Conservation (phyloP, 1,139 yeast genomes). For the Geotrichum phurueaensis region DNA sequence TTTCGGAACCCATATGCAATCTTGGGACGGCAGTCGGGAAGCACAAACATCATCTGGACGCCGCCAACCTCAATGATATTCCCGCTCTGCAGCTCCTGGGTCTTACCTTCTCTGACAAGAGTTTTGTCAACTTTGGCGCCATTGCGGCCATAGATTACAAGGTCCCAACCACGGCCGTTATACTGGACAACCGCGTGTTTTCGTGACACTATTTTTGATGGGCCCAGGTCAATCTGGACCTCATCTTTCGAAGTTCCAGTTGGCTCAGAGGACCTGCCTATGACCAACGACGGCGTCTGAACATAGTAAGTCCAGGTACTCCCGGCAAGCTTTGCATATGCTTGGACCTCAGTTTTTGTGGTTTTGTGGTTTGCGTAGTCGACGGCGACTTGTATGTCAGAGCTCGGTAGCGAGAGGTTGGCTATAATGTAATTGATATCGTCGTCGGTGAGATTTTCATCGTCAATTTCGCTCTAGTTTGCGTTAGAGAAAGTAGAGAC, state of each 20-base stretch:
- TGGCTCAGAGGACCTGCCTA: slow-evolving; percentile 77
- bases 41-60: slow-evolving; percentile 96
- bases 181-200: slow-evolving; percentile 81
- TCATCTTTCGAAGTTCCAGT: slow-evolving; percentile 30
- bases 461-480: not conserved
- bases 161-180: slow-evolving; percentile 79
- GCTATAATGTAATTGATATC: slow-evolving; percentile 34
- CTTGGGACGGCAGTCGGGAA: slow-evolving; percentile 82
- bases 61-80: slow-evolving; percentile 92
- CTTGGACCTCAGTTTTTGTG: slow-evolving; percentile 81
- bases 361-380: slow-evolving; percentile 62
- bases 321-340: slow-evolving; percentile 95
- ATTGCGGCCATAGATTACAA: slow-evolving; percentile 76
- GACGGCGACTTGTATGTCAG: slow-evolving; percentile 41
- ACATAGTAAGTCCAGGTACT: slow-evolving; percentile 90
- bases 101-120: slow-evolving; percentile 47
- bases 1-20: slow-evolving; percentile 24
- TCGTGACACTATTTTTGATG: slow-evolving; percentile 91
- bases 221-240: slow-evolving; percentile 88
- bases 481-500: not conserved
- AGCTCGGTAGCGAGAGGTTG: slow-evolving; percentile 42
- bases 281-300: slow-evolving; percentile 65
- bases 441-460: not conserved
- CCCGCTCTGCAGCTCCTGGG: slow-evolving; percentile 61
- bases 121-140: slow-evolving; percentile 77